Evolutionary conservation across 768 basidiomycete genomes (phyloP).

Genomic region (Grammothele lineata): DNA sequence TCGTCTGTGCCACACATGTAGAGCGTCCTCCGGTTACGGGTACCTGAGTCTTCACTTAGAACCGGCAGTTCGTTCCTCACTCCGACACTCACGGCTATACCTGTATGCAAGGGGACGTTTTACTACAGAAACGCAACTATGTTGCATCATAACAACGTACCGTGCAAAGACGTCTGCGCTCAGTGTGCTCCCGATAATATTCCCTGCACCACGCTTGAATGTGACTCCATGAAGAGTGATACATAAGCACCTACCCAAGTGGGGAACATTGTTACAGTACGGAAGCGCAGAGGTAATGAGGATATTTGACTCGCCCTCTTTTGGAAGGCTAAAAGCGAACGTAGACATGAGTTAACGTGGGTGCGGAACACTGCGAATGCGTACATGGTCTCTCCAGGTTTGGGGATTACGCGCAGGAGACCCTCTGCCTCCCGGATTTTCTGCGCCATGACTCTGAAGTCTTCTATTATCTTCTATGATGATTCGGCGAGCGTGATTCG

Average conservation of each 20-base stretch:
- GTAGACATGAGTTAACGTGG: conserved; percentile 4
- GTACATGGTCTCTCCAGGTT: conserved; percentile 42
- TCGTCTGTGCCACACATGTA: conserved; percentile 99
- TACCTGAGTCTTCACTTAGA: conserved; percentile 31
- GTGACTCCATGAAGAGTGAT: conserved; percentile 9
- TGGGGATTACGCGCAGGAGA: conserved; percentile 39
- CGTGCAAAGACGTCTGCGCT: conserved; percentile 97
- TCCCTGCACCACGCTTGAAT: conserved; percentile 40
- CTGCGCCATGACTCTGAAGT: conserved; percentile 33
- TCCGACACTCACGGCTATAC: conserved; percentile 16
- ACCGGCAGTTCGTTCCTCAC: background rate
- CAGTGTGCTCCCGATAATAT: conserved; percentile 92
- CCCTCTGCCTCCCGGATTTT: conserved; percentile 40
- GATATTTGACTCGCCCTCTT: conserved; percentile 82
- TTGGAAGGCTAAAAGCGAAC: conserved; percentile 54
- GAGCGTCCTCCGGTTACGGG: conserved; percentile 83
- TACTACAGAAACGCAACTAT: background rate
- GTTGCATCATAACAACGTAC: conserved; percentile 40
- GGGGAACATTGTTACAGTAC: conserved; percentile 96
- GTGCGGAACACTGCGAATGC: too few species aligned
- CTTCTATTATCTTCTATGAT: background rate
- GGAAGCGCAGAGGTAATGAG: conserved; percentile 95
- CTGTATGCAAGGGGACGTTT: too few species aligned
- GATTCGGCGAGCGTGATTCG: too few species aligned
- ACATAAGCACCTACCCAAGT: conserved; percentile 61